Evolutionary conservation across 177 flowering plant species (phyloP).

Genomic region (Vitis hybrid): DNA sequence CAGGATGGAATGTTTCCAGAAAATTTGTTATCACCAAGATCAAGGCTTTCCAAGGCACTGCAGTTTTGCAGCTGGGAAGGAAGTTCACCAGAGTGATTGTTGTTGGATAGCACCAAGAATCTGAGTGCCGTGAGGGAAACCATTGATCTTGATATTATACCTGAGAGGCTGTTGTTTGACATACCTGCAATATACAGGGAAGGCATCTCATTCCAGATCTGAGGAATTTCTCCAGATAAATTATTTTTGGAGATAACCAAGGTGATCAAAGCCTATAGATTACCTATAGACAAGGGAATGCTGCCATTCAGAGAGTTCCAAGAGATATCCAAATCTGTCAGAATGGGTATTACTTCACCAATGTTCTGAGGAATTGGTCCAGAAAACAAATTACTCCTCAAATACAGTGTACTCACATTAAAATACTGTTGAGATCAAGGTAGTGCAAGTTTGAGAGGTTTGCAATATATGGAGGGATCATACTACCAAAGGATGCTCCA

Average conservation of each 20-base stretch:
- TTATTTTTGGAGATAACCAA: constrained; percentile 7
- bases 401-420: neutral
- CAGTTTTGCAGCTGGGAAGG: constrained; percentile 16
- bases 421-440: neutral
- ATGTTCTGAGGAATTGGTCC: constrained; percentile 20
- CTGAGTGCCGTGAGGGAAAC: constrained; percentile 1
- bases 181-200: neutral
- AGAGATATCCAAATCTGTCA: constrained; percentile 14
- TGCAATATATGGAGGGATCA: too few species aligned
- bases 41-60: neutral
- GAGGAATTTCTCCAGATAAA: constrained; percentile 17
- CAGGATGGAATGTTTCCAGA: constrained; percentile 16
- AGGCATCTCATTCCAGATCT: neutral
- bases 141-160: too few species aligned
- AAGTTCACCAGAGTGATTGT: constrained; percentile 17
- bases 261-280: neutral
- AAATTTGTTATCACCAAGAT: constrained; percentile 18
- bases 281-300: constrained; percentile 15
- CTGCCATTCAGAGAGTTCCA: constrained; percentile 13
- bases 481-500: neutral
- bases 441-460: too few species aligned
- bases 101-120: constrained; percentile 10
- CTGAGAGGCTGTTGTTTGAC: constrained; percentile 15
- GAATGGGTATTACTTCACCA: constrained; percentile 13
- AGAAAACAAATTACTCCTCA: constrained; percentile 13